These are phyloP conservation scores for Moelleriella libera DNA, from an alignment of 2,329 filamentous ascomycete genomes.

Conservation along the genomic window DNA sequence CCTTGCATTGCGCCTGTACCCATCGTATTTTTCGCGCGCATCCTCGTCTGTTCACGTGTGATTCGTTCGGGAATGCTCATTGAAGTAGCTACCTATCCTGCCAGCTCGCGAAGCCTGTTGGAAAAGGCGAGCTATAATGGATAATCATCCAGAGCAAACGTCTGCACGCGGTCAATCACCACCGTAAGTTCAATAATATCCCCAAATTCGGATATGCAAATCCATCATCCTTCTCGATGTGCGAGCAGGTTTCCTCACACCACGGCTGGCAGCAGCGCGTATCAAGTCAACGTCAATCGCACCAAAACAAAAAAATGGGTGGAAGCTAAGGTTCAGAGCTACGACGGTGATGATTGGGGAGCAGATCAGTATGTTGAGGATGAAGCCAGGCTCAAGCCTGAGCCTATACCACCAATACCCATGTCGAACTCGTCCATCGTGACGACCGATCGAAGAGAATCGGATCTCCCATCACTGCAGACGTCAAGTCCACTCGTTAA, in stretches of 20 bases:
- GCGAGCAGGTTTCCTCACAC: constrained; percentile 15
- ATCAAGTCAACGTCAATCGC: constrained; percentile 77
- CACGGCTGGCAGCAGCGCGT: constrained; percentile 26
- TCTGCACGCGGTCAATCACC: too few relatives aligned
- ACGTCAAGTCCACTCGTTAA: constrained; percentile 1
- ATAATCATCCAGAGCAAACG: too few relatives aligned
- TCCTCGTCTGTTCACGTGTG: too few relatives aligned
- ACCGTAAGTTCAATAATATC: too few relatives aligned
- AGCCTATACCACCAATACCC: constrained; percentile 12
- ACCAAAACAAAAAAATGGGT: constrained; percentile 92
- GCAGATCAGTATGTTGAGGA: constrained; percentile 53
- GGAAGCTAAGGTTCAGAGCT: constrained; percentile 71
- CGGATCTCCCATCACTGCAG: constrained; percentile 4
- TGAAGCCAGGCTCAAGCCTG: constrained; percentile 26
- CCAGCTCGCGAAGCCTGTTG: too few relatives aligned
- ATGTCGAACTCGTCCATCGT: not conserved
- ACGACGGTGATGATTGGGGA: constrained; percentile 92
- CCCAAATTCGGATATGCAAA: not conserved
- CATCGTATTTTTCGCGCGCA: too few relatives aligned
- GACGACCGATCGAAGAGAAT: not conserved
- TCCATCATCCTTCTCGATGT: not conserved
- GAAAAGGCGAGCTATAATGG: too few relatives aligned
- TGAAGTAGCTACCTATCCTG: too few relatives aligned
- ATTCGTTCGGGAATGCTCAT: too few relatives aligned
- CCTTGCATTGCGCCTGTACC: too few relatives aligned